Evolutionary conservation across 2,329 filamentous ascomycete genomes (phyloP), one percentile per base, ranked within the genome.

Genomic region (Colletotrichum theobromicola): DNA sequence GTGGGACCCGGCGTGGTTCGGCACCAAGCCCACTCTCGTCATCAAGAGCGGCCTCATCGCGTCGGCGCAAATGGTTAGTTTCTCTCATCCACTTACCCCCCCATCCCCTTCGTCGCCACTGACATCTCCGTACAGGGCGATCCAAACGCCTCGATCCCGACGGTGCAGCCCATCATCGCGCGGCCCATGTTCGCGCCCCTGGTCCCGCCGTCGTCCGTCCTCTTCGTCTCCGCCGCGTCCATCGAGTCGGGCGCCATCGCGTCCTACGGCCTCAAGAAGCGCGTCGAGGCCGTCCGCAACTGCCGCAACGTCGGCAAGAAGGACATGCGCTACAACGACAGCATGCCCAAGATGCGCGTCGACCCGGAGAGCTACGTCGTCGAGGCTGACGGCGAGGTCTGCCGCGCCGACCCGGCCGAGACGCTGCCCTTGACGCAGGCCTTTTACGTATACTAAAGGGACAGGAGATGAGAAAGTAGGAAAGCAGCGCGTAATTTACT

Each of bases 281-380:
- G 94, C 61, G 86, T 98, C 77, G 94, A 97, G 85, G 87, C 94
- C 5, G 95, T 98, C 63, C 92, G 89, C 81, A 90, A 90, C 70
- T 98, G 95, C 83, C 89, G 96, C 74, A 90, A 83, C 35, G 89
- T 98, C 58, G 88, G 93, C 57, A 98, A 98, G 89, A 88, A 85
- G 79, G 94, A 98, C 84, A 98, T 98, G 95, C 95, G 95, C 81
- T 96, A 92, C 84, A 98, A 98, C 83, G 92, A 95, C 80, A 85
- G 85, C 69, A 95, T 92, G 91, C 96, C 96, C 16, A 91, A 89
- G 85, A 98, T 98, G 94, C 92, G 88, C 79, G 96, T 98, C 75
- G 96, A 98, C 83, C 94, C 96, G 7, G 96, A 98, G 88, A 93
- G 90, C 80, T 98, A 98, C 86, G 90, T 88, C 18, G 96, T 98